Evolutionary conservation across 2,329 filamentous ascomycete genomes (phyloP), one percentile per base, ranked within the genome.

Genomic region (Fusarium floridanum): DNA sequence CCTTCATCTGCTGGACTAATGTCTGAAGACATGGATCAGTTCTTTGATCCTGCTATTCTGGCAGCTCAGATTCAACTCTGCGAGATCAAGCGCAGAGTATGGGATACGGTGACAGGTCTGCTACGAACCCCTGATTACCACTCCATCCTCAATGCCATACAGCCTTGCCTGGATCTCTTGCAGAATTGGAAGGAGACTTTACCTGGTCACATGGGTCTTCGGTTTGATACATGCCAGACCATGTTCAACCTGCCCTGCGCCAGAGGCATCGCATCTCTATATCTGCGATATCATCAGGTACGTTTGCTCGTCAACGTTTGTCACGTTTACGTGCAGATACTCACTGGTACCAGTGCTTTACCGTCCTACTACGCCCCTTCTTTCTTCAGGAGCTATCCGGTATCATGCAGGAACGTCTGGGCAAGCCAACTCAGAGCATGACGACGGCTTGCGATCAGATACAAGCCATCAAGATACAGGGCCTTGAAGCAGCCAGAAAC

Each of bases 241-340:
- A 67, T 63, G 57, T 50, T 70, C 17, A 43, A 59, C 10, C 5
- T 63, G 17, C 65, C 67, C 1, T 70, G 62, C 6, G 41, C 67
- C 14, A 63, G 67, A 55, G 67, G 67, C 2, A 32, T 67, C 16
- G 67, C 67, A 16, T 70, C 67, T 4, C 27, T 70, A 16, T 63
- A 70, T 20, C 34, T 70, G 4, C 32, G 67, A 22, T 70, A 70
- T 22, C 48, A 70, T n/a, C 57, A 70, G 50, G 67, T 63, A 60
- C 10, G 36, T 39, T 14, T 60, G 6, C 34, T 60, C 16, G 16
- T 24, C 10, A 6, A 11, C 10, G 20, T 20, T 3, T 14, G 11
- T 22, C 29, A 17, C 12, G 10, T 20, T 20, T 29, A 6, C 17
- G 16, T 9, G 14, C 56, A 41, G 5, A 29, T n/a, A n/a, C 17